Base-by-base conservation (phyloP, 371 early-diverging fungal genomes). In the Actinomortierella ambigua region DNA sequence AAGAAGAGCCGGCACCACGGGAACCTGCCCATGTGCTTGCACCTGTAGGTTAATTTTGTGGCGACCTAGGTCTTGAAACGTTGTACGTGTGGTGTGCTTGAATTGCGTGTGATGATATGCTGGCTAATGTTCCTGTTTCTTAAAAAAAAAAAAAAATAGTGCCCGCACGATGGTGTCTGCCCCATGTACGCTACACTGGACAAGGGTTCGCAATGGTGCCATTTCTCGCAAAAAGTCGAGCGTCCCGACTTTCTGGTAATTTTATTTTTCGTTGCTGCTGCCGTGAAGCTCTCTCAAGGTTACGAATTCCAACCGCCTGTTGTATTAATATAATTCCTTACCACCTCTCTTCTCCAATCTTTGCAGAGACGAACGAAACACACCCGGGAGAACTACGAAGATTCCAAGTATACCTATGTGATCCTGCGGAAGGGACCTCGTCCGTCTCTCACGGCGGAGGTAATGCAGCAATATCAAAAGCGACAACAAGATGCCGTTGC, bases 161-260 rank as follows among this genome's bases (percentile, higher is more conserved):
- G 92, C 60, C 86, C 93, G 5, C 93, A 94, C 55, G 89, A 91
- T 56, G 70, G 63, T 15, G 69, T 80, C 8, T 94, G 95, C 59
- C 95, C 95, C 0, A 56, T 93, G 56, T 47, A 81, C 17, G 79
- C 67, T 47, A 80, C 82, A 18, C 78, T 80, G 3, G 55, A 80
- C 18, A 68, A 69, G 13, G 54, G 60, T 40, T 44, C 69, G 7
- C 75, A 79, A 24, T 94, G 95, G 94, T 91, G 94, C 52, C 94
- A 95, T 61, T 95, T 90, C 61, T 90, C 93, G 26, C 95, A 94
- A 67, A 79, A 89, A 47, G 80, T 92, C 9, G 90, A 93, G 62
- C 81, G 92, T 11, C 90, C 93, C 0, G 50, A 68, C 5, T 88
- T 85, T 57, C 77, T 90, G 76, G 85, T 84, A 81, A 53, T 68